These are phyloP conservation scores for Eimeria praecox DNA, from an alignment of 169 alveolate genomes.

Conservation along the genomic window DNA sequence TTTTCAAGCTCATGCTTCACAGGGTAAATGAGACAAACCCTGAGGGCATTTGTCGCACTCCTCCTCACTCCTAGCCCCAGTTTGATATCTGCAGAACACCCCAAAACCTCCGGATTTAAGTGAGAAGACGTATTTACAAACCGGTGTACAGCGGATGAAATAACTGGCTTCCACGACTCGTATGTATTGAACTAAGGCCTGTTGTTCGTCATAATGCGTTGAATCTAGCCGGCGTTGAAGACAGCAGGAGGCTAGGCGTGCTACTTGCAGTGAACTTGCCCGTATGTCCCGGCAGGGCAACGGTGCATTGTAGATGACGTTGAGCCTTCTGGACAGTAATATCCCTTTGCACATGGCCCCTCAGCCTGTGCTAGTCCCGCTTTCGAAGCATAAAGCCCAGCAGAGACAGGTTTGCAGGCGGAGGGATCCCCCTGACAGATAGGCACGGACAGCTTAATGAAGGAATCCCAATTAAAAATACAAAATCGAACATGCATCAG, in stretches of 20 bases:
- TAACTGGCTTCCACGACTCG: neutral
- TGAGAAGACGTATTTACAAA: neutral
- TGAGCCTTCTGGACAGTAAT: conserved; percentile 67
- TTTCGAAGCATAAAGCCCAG: conserved; percentile 49
- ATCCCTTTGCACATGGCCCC: conserved; percentile 25
- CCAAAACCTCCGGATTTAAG: neutral
- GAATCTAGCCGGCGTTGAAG: neutral
- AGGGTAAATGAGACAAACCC: conserved; percentile 7
- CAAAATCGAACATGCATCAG: neutral
- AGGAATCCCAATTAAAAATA: neutral
- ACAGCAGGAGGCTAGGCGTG: neutral
- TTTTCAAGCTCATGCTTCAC: neutral
- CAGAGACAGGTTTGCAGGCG: conserved; percentile 48
- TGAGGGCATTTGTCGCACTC: conserved; percentile 70
- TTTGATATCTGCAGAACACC: conserved; percentile 24
- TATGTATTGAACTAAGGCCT: neutral
- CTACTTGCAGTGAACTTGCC: neutral
- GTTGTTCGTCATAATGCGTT: neutral
- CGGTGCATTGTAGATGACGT: conserved; percentile 19
- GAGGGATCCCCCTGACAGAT: conserved; percentile 13
- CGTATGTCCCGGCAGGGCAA: conserved; percentile 69
- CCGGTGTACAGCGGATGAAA: neutral
- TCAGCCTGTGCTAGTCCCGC: conserved; percentile 55
- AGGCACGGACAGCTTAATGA: neutral
- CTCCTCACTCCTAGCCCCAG: conserved; percentile 42